Conservation (phyloP, 306 rosid genomes). For the Vigna mungo region DNA sequence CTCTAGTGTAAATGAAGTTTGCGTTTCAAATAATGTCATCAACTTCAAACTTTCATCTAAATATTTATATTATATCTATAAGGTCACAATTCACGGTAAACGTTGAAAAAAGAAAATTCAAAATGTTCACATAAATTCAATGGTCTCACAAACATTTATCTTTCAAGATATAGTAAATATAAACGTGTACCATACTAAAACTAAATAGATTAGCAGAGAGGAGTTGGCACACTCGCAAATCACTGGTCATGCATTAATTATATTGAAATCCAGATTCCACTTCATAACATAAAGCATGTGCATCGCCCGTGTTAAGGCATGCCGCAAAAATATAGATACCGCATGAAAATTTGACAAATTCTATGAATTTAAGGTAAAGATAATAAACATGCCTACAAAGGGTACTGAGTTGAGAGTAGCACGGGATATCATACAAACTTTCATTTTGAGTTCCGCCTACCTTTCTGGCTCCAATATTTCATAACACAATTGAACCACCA, state of each 20-base stretch:
- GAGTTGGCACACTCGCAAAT: background rate
- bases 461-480: constrained; percentile 45
- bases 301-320: constrained; percentile 1
- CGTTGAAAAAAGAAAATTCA: too few species aligned
- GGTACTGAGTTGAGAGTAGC: constrained; percentile 40
- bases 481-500: constrained; percentile 8
- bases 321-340: constrained; percentile 18
- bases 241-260: constrained; percentile 1
- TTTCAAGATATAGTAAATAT: too few species aligned
- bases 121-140: background rate
- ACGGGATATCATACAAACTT: constrained; percentile 38
- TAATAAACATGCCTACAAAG: constrained; percentile 34
- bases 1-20: background rate
- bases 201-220: background rate
- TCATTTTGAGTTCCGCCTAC: constrained; percentile 17
- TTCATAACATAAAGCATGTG: background rate
- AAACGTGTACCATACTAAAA: constrained; percentile 5
- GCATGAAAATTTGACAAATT: constrained; percentile 25
- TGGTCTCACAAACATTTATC: background rate
- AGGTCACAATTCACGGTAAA: background rate
- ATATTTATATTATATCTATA: background rate
- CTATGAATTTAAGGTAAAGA: constrained; percentile 26
- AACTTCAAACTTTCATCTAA: background rate
- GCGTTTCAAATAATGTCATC: background rate
- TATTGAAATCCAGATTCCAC: constrained; percentile 13